Evolutionary conservation across 179 eudicot species (phyloP).

Genomic region (Heliamphora ciliata): DNA sequence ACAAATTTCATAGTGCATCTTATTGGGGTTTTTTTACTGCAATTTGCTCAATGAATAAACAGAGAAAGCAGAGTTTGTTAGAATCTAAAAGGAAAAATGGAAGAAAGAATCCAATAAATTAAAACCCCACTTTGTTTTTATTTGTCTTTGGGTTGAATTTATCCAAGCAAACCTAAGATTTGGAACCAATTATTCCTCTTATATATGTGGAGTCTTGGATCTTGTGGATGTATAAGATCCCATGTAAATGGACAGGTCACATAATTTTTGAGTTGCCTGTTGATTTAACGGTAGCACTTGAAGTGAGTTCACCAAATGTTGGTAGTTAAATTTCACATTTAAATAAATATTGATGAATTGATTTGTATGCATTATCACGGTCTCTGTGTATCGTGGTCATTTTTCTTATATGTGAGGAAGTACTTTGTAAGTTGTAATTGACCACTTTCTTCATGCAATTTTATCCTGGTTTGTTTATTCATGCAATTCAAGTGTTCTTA

Average conservation of each 20-base stretch:
- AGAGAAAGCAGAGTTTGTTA: background rate
- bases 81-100: background rate
- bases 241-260: no score
- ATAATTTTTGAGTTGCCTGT: background rate
- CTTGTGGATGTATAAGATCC: background rate
- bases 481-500: background rate
- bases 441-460: no score
- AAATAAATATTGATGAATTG: background rate
- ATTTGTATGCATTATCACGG: background rate
- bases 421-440: conserved; percentile 3
- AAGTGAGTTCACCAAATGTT: no score
- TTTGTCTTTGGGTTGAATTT: background rate
- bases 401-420: background rate
- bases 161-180: no score
- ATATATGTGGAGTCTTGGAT: background rate
- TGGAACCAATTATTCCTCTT: no score
- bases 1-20: background rate
- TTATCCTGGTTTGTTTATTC: no score
- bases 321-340: background rate
- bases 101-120: background rate
- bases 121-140: background rate
- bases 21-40: conserved; percentile 1
- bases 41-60: background rate
- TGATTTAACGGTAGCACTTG: background rate
- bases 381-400: background rate